Conservation (phyloP, 139 green algal species). For the Bryopsis sp. region DNA sequence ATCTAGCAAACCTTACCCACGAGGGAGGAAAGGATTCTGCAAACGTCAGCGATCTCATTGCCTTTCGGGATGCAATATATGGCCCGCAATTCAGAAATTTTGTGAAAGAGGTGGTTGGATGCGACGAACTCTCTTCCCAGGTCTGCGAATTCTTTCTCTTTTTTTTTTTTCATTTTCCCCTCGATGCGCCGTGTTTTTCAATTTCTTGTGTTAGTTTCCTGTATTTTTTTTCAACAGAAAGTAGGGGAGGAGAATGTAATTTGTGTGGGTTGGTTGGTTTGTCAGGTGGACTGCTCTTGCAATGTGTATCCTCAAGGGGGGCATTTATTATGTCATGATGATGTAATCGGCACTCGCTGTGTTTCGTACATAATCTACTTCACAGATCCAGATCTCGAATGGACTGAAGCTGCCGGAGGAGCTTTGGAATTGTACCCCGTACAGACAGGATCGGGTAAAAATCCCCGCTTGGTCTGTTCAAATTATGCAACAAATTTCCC, state of each 20-base stretch:
- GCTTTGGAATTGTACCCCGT: constrained; percentile 76
- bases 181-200: too few relatives aligned
- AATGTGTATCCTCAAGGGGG: constrained; percentile 68
- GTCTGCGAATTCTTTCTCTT: too few relatives aligned
- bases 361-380: constrained; percentile 90
- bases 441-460: not conserved
- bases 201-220: too few relatives aligned
- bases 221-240: too few relatives aligned
- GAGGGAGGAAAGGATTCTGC: too few relatives aligned
- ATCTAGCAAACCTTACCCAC: too few relatives aligned
- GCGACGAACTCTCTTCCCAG: constrained; percentile 52
- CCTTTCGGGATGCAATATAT: constrained; percentile 70
- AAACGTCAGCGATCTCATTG: too few relatives aligned
- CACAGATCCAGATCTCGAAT: constrained; percentile 70
- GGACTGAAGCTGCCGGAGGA: constrained; percentile 63
- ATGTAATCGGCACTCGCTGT: constrained; percentile 75
- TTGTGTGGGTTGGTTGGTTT: too few relatives aligned
- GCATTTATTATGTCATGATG: constrained; percentile 78
- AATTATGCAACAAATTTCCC: too few relatives aligned
- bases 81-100: constrained; percentile 46
- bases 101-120: constrained; percentile 47
- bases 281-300: constrained; percentile 59
- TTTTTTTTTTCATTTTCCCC: too few relatives aligned
- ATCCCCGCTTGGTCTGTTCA: too few relatives aligned
- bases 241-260: too few relatives aligned